A percentile compares a stretch with the other conserved stretches of the same genome.
Conservation (phyloP, 345 rosid genomes). For the Cardamine resedifolia region DNA sequence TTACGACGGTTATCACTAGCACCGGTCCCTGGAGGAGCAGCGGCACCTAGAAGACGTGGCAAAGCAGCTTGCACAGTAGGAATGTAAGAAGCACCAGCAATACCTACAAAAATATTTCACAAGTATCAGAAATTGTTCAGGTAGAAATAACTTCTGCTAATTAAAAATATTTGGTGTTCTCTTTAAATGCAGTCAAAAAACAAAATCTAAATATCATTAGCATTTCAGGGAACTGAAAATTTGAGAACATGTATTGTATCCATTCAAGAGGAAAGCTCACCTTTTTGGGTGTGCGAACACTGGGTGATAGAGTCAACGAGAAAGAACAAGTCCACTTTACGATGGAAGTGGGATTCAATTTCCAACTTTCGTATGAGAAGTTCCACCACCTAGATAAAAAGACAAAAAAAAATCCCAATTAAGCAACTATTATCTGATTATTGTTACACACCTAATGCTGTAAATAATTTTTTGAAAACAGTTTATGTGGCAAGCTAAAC, state of each 20-base stretch:
- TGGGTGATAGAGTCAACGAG: slow-evolving; percentile 98
- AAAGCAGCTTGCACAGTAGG: slow-evolving; percentile 92
- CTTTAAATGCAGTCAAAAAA: background rate
- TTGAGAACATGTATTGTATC: slow-evolving; percentile 19
- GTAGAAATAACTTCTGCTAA: background rate
- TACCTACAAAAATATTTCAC: slow-evolving; percentile 47
- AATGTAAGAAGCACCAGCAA: slow-evolving; percentile 90
- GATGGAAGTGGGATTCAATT: slow-evolving; percentile 80
- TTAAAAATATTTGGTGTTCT: background rate
- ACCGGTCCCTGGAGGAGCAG: slow-evolving; percentile 84
- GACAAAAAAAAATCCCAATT: background rate
- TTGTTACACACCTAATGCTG: slow-evolving; percentile 5
- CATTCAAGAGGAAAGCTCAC: slow-evolving; percentile 36
- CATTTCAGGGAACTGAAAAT: slow-evolving; percentile 1
- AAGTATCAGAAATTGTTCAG: slow-evolving; percentile 14
- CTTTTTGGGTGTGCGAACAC: slow-evolving; percentile 95
- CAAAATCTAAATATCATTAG: background rate
- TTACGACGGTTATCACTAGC: slow-evolving; percentile 97
- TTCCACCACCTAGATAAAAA: slow-evolving; percentile 79
- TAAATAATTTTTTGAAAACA: background rate
- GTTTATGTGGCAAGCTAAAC: slow-evolving; percentile 3
- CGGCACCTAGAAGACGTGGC: slow-evolving; percentile 93
- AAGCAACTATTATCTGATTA: slow-evolving; percentile 6
- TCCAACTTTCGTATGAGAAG: slow-evolving; percentile 89
- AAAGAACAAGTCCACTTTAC: slow-evolving; percentile 92